A percentile compares a stretch with the other conserved stretches of the same genome.
Evolutionary conservation across 306 rosid species (phyloP).

Genomic region (Glycine tomentella): DNA sequence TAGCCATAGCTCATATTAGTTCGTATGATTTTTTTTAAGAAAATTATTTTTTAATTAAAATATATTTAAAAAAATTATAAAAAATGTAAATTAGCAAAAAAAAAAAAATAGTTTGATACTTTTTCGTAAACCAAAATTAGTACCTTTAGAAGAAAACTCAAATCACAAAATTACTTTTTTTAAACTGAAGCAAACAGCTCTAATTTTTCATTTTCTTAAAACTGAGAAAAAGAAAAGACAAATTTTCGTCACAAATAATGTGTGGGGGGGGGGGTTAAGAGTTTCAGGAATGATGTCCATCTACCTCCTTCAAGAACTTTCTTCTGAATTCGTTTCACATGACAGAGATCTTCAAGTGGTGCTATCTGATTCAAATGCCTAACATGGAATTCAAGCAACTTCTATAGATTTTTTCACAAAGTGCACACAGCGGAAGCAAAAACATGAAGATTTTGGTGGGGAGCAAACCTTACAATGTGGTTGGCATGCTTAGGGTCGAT

Average conservation of each 20-base stretch:
- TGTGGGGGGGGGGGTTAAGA: neutral
- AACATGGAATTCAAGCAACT: constrained; percentile 29
- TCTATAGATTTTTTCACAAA: constrained; percentile 3
- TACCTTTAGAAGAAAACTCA: constrained; percentile 12
- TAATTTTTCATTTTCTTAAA: neutral
- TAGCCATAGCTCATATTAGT: constrained; percentile 7
- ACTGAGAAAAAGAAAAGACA: neutral
- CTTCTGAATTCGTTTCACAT: constrained; percentile 83
- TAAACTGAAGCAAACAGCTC: neutral
- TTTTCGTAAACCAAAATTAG: neutral
- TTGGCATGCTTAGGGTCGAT: constrained; percentile 78
- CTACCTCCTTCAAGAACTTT: constrained; percentile 65
- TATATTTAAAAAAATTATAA: neutral
- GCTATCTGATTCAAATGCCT: constrained; percentile 78
- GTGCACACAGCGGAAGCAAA: neutral
- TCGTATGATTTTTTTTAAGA: neutral
- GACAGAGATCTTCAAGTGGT: constrained; percentile 74
- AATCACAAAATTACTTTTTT: neutral
- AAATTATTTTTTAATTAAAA: neutral
- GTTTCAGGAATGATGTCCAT: constrained; percentile 14
- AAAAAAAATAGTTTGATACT: neutral
- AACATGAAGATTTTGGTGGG: neutral
- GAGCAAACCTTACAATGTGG: constrained; percentile 72
- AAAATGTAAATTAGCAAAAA: neutral
- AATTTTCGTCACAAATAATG: neutral